These are phyloP conservation scores for Scortechinia acanthostroma DNA, from an alignment of 2,329 filamentous ascomycete genomes.

Conservation along the genomic window DNA sequence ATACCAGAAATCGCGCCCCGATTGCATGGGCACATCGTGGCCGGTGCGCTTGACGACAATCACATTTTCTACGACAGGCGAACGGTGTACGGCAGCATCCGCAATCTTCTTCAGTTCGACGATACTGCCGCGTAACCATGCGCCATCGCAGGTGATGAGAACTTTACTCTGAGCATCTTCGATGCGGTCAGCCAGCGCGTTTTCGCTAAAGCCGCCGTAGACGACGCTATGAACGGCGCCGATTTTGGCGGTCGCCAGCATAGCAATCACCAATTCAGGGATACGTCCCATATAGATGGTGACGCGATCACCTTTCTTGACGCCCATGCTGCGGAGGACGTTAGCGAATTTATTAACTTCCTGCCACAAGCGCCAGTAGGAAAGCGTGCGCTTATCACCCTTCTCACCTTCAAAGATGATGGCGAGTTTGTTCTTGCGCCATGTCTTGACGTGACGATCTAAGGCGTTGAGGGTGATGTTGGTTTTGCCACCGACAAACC, in stretches of 20 bases:
- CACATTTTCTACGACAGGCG: constrained; percentile 76
- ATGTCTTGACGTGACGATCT: not conserved
- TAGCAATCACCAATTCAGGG: not conserved
- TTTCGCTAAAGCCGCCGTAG: constrained; percentile 94
- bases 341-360: not conserved
- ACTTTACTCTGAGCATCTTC: constrained; percentile 85
- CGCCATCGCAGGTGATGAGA: constrained; percentile 94
- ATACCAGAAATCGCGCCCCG: constrained; percentile 92
- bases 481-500: not conserved
- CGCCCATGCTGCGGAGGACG: not conserved
- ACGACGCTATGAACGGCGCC: constrained; percentile 61
- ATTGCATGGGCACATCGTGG: constrained; percentile 82
- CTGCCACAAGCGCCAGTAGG: not conserved
- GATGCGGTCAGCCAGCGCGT: constrained; percentile 91
- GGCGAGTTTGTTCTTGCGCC: not conserved
- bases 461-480: not conserved
- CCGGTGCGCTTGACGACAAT: constrained; percentile 94
- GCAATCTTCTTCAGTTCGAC: constrained; percentile 99
- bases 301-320: not conserved
- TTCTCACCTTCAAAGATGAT: not conserved
- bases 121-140: constrained; percentile 92
- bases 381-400: not conserved
- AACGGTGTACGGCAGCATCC: constrained; percentile 83
- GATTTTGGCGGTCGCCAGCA: not conserved
- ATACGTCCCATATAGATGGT: not conserved